A percentile compares a stretch with the other conserved stretches of the same genome.
phyloP scores from a whole-genome alignment of 805 yeast species.

The baker's yeast (Saccharomyces cerevisiae) region DNA sequence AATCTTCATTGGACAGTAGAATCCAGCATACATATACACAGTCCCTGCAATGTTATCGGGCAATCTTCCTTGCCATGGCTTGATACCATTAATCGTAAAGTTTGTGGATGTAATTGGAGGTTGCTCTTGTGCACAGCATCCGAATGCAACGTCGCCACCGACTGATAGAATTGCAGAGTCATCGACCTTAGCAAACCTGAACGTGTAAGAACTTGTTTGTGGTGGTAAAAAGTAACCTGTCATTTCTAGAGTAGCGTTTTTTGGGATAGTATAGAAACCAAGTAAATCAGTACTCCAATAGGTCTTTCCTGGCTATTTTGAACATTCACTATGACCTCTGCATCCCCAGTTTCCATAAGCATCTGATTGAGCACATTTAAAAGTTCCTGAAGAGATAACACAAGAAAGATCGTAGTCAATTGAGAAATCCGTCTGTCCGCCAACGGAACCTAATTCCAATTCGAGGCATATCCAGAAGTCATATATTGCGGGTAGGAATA shows the following conservation, averaged over 20 bases:
- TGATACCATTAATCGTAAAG: constrained; percentile 4
- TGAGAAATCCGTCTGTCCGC: not conserved
- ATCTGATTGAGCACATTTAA: too few species aligned
- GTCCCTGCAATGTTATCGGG: constrained; percentile 1
- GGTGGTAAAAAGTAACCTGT: constrained; percentile 27
- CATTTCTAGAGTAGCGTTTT: constrained; percentile 21
- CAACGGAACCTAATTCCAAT: too few species aligned
- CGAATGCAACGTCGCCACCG: constrained; percentile 28
- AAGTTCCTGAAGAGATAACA: too few species aligned
- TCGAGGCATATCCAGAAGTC: too few species aligned
- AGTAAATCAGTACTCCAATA: not conserved
- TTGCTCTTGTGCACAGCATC: constrained; percentile 26
- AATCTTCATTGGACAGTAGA: constrained; percentile 15
- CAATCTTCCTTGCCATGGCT: constrained; percentile 1
- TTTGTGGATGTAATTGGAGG: not conserved
- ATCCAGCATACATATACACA: constrained; percentile 6
- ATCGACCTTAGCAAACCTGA: constrained; percentile 22
- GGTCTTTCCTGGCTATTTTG: too few species aligned
- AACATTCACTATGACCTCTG: too few species aligned
- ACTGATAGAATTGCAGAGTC: too few species aligned
- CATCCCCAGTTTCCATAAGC: too few species aligned
- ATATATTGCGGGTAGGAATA: too few species aligned
- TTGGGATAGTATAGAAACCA: too few species aligned
- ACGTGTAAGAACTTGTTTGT: constrained; percentile 25
- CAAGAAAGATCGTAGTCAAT: not conserved